Conservation (phyloP, 345 rosid species). For the Citrus hindsii region DNA sequence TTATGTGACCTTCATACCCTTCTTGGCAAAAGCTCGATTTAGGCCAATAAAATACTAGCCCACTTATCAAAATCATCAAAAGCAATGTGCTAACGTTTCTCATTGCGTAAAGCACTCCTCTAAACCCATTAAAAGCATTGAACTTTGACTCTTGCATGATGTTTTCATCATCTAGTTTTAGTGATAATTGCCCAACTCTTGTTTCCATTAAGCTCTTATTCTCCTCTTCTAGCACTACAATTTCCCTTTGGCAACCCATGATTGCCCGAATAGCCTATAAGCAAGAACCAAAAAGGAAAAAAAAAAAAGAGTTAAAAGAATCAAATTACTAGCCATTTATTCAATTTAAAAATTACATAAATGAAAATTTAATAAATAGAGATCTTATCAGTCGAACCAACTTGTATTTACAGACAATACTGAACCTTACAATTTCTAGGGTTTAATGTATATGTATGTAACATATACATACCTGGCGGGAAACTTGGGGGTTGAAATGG, state of each 20-base stretch:
- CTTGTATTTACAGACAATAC: background rate
- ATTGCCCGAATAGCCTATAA: slow-evolving; percentile 41
- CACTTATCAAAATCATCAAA: slow-evolving; percentile 50
- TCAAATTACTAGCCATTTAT: background rate
- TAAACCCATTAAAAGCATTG: slow-evolving; percentile 71
- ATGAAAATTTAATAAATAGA: background rate
- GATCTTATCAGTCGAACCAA: background rate
- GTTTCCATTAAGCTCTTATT: slow-evolving; percentile 37
- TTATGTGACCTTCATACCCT: slow-evolving; percentile 17
- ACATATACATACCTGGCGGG: slow-evolving; percentile 38
- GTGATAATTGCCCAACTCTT: slow-evolving; percentile 26
- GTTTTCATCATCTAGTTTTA: slow-evolving; percentile 26
- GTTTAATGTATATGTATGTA: no score
- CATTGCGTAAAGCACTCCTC: slow-evolving; percentile 79
- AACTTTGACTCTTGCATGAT: slow-evolving; percentile 35
- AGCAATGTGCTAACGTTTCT: slow-evolving; percentile 66
- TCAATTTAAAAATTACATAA: background rate
- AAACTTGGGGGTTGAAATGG: slow-evolving; percentile 28
- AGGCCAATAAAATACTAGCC: slow-evolving; percentile 58
- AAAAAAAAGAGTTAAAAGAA: background rate
- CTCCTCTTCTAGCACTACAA: slow-evolving; percentile 37
- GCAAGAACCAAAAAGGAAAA: background rate
- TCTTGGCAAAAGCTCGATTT: slow-evolving; percentile 27
- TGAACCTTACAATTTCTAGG: no score
- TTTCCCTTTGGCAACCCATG: slow-evolving; percentile 42